Evolutionary conservation across 495 filamentous ascomycete species (phyloP).

Genomic region (Penicillium fimorum): DNA sequence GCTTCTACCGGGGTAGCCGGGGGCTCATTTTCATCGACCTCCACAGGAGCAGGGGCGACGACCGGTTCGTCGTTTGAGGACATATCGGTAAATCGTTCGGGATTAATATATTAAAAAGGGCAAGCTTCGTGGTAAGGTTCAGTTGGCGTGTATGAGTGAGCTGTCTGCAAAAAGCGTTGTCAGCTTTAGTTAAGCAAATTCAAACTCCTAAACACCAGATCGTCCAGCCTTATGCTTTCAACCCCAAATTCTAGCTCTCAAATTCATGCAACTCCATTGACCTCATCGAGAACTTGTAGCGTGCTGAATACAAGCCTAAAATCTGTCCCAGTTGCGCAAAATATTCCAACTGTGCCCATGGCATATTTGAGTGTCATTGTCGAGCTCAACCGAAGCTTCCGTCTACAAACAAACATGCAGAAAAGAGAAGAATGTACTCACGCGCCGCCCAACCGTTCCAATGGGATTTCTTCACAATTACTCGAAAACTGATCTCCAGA

Average conservation of each 20-base stretch:
- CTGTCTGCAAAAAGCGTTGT: neutral
- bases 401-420: constrained; percentile 13
- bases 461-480: neutral
- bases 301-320: neutral
- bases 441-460: constrained; percentile 17
- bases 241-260: constrained; percentile 3
- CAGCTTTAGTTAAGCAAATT: neutral
- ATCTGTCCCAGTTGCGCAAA: neutral
- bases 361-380: neutral
- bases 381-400: constrained; percentile 7
- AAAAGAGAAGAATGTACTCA: constrained; percentile 19
- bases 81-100: constrained; percentile 25
- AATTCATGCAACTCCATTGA: neutral
- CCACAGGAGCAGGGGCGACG: constrained; percentile 15
- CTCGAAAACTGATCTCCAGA: constrained; percentile 1
- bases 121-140: neutral
- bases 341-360: neutral
- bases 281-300: neutral
- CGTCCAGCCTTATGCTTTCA: neutral
- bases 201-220: neutral
- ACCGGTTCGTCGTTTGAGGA: constrained; percentile 42
- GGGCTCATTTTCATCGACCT: constrained; percentile 32
- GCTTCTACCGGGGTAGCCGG: constrained; percentile 45
- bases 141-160: constrained; percentile 5
- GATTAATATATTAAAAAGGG: constrained; percentile 9